Base-by-base conservation (phyloP, 371 early-diverging fungal genomes). In the Umbelopsis sp. region DNA sequence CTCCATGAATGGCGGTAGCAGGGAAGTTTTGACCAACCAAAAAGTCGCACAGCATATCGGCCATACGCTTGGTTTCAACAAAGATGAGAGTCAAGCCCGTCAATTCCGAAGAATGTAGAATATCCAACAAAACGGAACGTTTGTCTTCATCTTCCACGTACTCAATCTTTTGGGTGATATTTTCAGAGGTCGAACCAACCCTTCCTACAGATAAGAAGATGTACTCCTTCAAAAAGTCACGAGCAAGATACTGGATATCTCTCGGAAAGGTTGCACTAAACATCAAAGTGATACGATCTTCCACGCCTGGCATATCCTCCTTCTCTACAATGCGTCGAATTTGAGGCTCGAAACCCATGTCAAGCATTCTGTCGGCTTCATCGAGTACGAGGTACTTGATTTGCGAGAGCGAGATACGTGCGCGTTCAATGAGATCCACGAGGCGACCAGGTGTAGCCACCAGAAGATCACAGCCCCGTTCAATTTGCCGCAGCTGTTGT, bases 281-380 rank as follows among this genome's bases (percentile, higher is more conserved):
- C 94, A 99, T 93, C 74, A 99, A 94, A 0, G 98, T 99, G 74
- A 94, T 94, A 32, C 99, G 92, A 6, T 88, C 84, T n/a, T 79
- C 53, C 4, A 91, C 86, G n/a, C 85, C 84, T 12, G 95, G 93
- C 97, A 98, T 96, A 73, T 98, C 95, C 84, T 95, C 97, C 67
- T 90, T 76, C 77, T 97, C 94, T 37, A 99, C 98, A 72, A 99
- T 95, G 44, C 94, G 93, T 66, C 99, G 90, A 71, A 99, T 98
- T 80, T 99, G 99, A 44, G 97, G 96, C 79, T 98, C 99, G 83
- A 99, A 99, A 66, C 99, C 99, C 98, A 98, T 99, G 75, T 99
- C 99, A 50, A 98, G 87, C 96, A 99, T 96, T 70, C 99, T 93
- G 83, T 99, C 99, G 25, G 99, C 99, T 83, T 99, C 99, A 78